Percentiles rank a stretch among this genome's conserved stretches.
phyloP scores from a whole-genome alignment of 345 rosid genomes.

The Ceriops zippeliana region DNA sequence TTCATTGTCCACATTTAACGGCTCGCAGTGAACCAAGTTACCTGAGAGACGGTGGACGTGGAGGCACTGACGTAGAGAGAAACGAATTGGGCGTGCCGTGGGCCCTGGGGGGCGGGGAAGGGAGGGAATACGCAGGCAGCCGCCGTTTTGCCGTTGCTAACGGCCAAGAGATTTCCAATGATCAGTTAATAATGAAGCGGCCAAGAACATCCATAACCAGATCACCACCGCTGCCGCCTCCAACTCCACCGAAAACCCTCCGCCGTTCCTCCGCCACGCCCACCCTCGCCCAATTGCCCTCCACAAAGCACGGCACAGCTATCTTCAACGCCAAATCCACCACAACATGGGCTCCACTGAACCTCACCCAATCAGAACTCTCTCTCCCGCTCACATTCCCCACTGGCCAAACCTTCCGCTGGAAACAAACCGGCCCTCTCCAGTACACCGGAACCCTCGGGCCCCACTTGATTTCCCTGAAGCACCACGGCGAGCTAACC shows the following conservation, averaged over 20 bases:
- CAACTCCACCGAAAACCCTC: constrained; percentile 25
- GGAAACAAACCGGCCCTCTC: constrained; percentile 72
- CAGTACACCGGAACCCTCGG: constrained; percentile 78
- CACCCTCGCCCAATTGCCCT: neutral
- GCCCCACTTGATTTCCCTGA: constrained; percentile 68
- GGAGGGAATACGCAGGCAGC: neutral
- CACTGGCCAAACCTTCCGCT: constrained; percentile 95
- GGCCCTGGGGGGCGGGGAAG: no score
- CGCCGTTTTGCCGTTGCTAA: no score
- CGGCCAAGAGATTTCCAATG: no score
- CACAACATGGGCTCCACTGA: constrained; percentile 51
- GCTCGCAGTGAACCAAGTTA: no score
- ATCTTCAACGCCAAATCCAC: neutral
- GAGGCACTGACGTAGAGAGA: no score
- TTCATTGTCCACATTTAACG: no score
- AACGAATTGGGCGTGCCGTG: no score
- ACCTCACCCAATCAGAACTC: constrained; percentile 60
- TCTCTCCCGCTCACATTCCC: constrained; percentile 79
- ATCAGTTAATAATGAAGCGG: constrained; percentile 43
- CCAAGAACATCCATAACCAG: constrained; percentile 26
- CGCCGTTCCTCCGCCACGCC: constrained; percentile 17
- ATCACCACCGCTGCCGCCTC: constrained; percentile 19
- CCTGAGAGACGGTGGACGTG: no score
- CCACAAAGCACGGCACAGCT: constrained; percentile 11
- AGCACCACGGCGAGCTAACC: constrained; percentile 39